Percentiles rank a stretch among this genome's conserved stretches.
These are phyloP conservation scores for Chrysoporthe deuterocubensis DNA, from an alignment of 2,329 filamentous ascomycete species.

Conservation along the genomic window DNA sequence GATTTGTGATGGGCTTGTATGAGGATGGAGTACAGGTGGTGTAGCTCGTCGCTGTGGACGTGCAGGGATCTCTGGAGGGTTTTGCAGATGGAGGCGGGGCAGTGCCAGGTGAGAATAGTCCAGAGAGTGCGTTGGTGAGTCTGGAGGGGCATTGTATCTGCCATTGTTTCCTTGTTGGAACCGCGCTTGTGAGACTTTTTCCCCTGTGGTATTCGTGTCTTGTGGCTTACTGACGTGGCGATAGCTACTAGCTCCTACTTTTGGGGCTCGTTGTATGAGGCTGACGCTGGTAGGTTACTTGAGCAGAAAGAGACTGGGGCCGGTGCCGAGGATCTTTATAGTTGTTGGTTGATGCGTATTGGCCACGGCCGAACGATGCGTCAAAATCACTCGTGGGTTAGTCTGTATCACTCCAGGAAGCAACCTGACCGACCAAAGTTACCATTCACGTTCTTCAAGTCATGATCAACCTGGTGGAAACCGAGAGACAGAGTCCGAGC, in stretches of 20 bases:
- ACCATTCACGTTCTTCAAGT: neutral
- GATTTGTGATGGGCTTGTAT: neutral
- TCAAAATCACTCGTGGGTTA: neutral
- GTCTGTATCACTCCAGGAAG: neutral
- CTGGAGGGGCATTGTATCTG: neutral
- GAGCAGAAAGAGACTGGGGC: neutral
- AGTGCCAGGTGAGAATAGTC: constrained; percentile 20
- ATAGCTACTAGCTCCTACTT: neutral
- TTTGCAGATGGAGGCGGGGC: constrained; percentile 21
- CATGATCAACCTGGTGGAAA: neutral
- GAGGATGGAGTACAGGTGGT: constrained; percentile 21
- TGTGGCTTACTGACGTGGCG: neutral
- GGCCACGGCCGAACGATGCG: neutral
- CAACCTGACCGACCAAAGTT: neutral
- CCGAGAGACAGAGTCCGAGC: neutral
- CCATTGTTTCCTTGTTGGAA: neutral
- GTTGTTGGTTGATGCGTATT: neutral
- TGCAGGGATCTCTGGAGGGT: constrained; percentile 1
- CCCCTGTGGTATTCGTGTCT: neutral
- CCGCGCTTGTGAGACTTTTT: neutral
- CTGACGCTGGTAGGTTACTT: neutral
- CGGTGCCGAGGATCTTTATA: neutral
- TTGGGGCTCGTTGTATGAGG: neutral
- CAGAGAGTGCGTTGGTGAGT: constrained; percentile 21
- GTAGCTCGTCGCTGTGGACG: constrained; percentile 19